A percentile compares a stretch with the other conserved stretches of the same genome.
phyloP scores from a whole-genome alignment of 1,284 basidiomycete genomes.

The Ceratobasidium sp. region DNA sequence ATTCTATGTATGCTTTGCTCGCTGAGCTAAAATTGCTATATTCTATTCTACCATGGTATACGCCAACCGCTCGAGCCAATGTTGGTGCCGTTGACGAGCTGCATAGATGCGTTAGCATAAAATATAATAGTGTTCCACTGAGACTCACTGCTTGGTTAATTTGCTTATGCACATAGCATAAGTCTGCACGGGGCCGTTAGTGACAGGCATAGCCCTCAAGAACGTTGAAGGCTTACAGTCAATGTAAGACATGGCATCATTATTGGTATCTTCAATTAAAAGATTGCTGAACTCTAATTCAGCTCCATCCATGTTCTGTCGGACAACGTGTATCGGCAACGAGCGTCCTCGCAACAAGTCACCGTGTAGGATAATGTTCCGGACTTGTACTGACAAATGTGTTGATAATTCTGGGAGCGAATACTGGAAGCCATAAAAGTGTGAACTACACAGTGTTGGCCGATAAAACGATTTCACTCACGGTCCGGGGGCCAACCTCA shows the following conservation, averaged over 20 bases:
- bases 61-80: conserved; percentile 41
- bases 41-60: conserved; percentile 35
- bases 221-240: conserved; percentile 72
- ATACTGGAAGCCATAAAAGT: conserved; percentile 59
- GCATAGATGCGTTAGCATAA: not conserved
- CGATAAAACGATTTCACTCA: conserved; percentile 54
- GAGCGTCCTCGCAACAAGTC: conserved; percentile 67
- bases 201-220: not conserved
- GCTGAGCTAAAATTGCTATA: not conserved
- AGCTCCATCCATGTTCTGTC: conserved; percentile 92
- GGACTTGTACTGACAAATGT: conserved; percentile 83
- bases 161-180: conserved; percentile 67
- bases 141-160: conserved; percentile 69
- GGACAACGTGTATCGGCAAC: conserved; percentile 79
- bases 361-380: conserved; percentile 82
- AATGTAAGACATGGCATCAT: conserved; percentile 88
- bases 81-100: conserved; percentile 38
- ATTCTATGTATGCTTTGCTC: no score
- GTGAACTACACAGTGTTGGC: conserved; percentile 44
- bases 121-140: no score
- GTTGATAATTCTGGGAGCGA: conserved; percentile 80
- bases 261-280: conserved; percentile 97
- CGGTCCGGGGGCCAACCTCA: conserved; percentile 78
- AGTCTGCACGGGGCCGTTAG: conserved; percentile 53
- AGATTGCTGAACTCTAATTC: conserved; percentile 98